A percentile compares a stretch with the other conserved stretches of the same genome.
These are phyloP conservation scores for Dendrocalamus sinicus DNA, from an alignment of 176 grass and related monocot genomes.

Conservation along the genomic window DNA sequence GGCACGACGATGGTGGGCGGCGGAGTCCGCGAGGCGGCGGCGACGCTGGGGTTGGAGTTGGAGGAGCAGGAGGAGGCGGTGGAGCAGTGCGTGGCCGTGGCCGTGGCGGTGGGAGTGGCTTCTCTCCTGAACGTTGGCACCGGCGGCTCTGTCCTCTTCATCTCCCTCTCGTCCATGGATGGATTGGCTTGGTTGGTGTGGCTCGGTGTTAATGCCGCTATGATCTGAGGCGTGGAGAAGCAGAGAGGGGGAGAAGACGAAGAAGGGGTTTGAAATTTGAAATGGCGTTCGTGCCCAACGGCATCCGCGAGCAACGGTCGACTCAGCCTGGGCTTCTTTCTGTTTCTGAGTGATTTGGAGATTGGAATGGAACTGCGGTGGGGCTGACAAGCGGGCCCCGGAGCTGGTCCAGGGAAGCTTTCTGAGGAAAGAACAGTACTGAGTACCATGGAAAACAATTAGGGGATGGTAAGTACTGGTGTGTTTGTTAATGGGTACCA, in stretches of 20 bases:
- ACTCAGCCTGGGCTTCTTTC: not conserved
- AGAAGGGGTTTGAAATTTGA: conserved; percentile 58
- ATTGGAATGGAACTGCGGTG: not conserved
- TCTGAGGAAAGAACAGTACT: not conserved
- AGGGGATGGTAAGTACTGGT: no score
- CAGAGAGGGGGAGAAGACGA: not conserved
- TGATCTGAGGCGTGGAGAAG: not conserved
- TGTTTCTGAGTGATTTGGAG: not conserved
- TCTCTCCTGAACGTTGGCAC: conserved; percentile 10
- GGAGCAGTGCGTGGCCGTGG: conserved; percentile 39
- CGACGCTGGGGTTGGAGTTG: conserved; percentile 18
- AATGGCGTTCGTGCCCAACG: conserved; percentile 40
- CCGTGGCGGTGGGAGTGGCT: conserved; percentile 27
- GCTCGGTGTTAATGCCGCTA: not conserved
- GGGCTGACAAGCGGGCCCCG: not conserved
- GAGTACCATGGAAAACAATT: no score
- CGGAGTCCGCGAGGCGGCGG: not conserved
- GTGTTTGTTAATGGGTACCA: not conserved
- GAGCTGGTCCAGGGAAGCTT: not conserved
- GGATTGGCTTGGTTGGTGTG: not conserved
- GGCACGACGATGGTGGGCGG: conserved; percentile 35
- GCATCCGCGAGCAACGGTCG: conserved; percentile 55
- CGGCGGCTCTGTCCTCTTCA: not conserved
- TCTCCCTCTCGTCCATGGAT: conserved; percentile 58
- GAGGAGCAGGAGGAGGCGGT: conserved; percentile 56